Base-by-base conservation (phyloP, 2,329 filamentous ascomycete species). In the Trichophyton benhamiae region DNA sequence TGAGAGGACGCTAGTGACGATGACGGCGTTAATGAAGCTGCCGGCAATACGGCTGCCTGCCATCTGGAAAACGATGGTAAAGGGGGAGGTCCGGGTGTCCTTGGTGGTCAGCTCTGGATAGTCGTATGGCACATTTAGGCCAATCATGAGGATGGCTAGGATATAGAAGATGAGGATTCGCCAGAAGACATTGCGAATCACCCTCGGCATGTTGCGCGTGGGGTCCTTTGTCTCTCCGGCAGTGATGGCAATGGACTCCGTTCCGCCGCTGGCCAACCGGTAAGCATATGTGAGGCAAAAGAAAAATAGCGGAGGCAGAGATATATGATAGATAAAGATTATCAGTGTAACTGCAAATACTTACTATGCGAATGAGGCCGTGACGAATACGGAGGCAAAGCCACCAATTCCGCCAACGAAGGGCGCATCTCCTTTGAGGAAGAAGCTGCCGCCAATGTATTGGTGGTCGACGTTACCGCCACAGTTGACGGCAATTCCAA, bases 151-250 rank as follows among this genome's bases (percentile, higher is more conserved):
- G 55, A 82, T 74, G 0, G 79, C 80, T 3, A 78, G 70, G 58
- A 80, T 72, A 65, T 80, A 80, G 70, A 83, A 83, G 7, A 83
- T 74, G 2, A 83, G 63, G 60, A 84, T 83, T 3, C 83, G 79
- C 82, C 82, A 86, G 67, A 86, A 85, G 44, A 85, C 83, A 61
- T 86, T 86, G 65, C 82, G 82, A 53, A 87, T 82, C 2, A 86
- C 84, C 2, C 79, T 78, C 1, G 85, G 85, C 38, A 87, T 73
- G 61, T 79, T 85, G 64, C 78, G 79, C 17, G 81, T 77, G 0
- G 85, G 84, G 65, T 86, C 78, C 65, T 81, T 82, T 1, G 84
- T 86, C 70, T 87, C 84, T 49, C 84, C 84, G 0, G 84, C 84
- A 0, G 84, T 86, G 62, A 87, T 83, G 58, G 83, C 83, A 57